phyloP scores from a whole-genome alignment of 352 stramenopile species.

The Elongisporangium anandrum region DNA sequence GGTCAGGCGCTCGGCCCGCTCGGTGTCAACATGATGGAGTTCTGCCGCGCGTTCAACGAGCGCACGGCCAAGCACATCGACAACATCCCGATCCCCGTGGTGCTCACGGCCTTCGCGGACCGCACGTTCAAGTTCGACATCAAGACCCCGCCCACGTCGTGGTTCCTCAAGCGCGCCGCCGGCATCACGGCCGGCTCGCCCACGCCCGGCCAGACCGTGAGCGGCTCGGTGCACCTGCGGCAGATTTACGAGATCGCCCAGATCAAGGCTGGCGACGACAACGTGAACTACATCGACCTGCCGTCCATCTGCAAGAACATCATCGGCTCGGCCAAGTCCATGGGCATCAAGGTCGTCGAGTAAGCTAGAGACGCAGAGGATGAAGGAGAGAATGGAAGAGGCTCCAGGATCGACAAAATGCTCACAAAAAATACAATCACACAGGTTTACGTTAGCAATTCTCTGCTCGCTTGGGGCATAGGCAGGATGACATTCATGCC shows the following conservation, averaged over 20 bases:
- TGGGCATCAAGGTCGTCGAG: conserved; percentile 85
- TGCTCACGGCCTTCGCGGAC: conserved; percentile 92
- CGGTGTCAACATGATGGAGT: conserved; percentile 99
- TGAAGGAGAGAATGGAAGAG: too few relatives aligned
- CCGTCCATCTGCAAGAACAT: conserved; percentile 91
- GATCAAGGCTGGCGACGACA: conserved; percentile 95
- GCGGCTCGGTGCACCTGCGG: conserved; percentile 89
- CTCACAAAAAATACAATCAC: too few relatives aligned
- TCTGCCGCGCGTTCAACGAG: conserved; percentile 99
- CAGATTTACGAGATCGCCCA: conserved; percentile 98
- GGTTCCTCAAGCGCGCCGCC: conserved; percentile 91
- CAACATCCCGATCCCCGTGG: conserved; percentile 91
- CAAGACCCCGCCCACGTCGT: conserved; percentile 93
- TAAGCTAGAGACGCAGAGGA: conserved; percentile 10
- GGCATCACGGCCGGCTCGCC: conserved; percentile 78
- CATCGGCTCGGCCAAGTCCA: conserved; percentile 90
- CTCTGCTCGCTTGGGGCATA: too few relatives aligned
- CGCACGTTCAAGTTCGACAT: conserved; percentile 96
- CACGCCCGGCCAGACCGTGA: conserved; percentile 66
- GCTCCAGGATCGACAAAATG: too few relatives aligned
- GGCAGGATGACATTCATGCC: too few relatives aligned
- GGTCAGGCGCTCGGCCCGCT: conserved; percentile 93
- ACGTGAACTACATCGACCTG: conserved; percentile 91
- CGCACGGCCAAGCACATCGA: conserved; percentile 89
- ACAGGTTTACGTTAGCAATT: too few relatives aligned